These are phyloP conservation scores for Fusarium sororula DNA, from an alignment of 2,329 filamentous ascomycete species.

Conservation along the genomic window DNA sequence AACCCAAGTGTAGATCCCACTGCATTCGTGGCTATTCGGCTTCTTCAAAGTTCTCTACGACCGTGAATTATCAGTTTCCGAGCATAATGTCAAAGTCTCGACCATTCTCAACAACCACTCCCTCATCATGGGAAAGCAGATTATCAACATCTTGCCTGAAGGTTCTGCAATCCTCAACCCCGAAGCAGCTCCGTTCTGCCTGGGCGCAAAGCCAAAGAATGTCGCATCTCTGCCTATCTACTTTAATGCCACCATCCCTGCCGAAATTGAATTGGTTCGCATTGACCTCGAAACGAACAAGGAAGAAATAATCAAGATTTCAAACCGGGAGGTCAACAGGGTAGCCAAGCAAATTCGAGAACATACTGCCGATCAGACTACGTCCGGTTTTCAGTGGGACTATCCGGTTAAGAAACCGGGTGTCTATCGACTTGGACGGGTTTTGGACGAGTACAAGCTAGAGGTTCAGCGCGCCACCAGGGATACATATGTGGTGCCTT, in stretches of 20 bases:
- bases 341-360: conserved; percentile 75
- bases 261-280: conserved; percentile 87
- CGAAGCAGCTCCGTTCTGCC: conserved; percentile 80
- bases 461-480: conserved; percentile 82
- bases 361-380: conserved; percentile 69
- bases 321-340: conserved; percentile 76
- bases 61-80: conserved; percentile 91
- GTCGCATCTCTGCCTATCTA: conserved; percentile 79
- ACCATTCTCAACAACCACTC: conserved; percentile 91
- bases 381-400: conserved; percentile 72
- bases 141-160: conserved; percentile 96
- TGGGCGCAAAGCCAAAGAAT: conserved; percentile 70
- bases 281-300: conserved; percentile 83
- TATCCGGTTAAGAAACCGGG: conserved; percentile 86
- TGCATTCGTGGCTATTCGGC: conserved; percentile 76
- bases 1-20: conserved; percentile 65
- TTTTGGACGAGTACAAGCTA: conserved; percentile 92
- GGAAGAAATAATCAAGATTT: conserved; percentile 82
- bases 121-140: conserved; percentile 93
- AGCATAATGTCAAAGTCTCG: conserved; percentile 87
- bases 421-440: conserved; percentile 83
- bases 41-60: conserved; percentile 87
- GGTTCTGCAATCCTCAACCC: conserved; percentile 93
- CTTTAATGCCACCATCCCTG: conserved; percentile 92
- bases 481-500: conserved; percentile 85